Evolutionary conservation across 768 basidiomycete genomes (phyloP).

Genomic region (Terana coerulea): DNA sequence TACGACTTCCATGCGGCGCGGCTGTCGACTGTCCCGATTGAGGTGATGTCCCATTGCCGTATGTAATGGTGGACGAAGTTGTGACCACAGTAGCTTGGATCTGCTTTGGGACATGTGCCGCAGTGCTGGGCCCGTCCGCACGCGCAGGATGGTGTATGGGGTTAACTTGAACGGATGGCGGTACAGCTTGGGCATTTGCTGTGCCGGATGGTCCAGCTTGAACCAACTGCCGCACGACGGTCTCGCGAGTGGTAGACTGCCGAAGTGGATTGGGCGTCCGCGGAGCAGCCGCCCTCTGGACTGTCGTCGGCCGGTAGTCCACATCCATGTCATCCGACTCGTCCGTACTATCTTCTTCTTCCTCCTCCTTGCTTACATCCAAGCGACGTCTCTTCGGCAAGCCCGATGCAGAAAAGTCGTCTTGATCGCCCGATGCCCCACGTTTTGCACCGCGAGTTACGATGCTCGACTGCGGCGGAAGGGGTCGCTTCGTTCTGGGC

Average conservation of each 20-base stretch:
- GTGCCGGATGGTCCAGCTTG: neutral
- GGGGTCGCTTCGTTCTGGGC: neutral
- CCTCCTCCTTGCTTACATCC: neutral
- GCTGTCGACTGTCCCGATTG: too few species aligned
- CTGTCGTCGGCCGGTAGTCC: neutral
- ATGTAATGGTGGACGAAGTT: too few species aligned
- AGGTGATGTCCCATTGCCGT: too few species aligned
- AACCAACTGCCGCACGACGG: neutral
- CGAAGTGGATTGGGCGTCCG: neutral
- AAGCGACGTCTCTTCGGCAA: neutral
- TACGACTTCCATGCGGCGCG: too few species aligned
- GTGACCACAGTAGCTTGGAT: too few species aligned
- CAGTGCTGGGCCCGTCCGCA: too few species aligned
- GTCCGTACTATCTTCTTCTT: neutral
- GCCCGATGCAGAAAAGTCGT: neutral
- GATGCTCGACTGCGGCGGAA: neutral
- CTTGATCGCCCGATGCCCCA: neutral
- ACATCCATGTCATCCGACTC: neutral
- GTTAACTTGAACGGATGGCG: too few species aligned
- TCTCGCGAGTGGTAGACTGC: neutral
- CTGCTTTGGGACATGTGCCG: too few species aligned
- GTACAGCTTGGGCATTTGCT: too few species aligned
- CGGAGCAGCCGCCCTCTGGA: neutral
- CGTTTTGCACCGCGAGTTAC: neutral
- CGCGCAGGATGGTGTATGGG: too few species aligned